Evolutionary conservation across 2,329 filamentous ascomycete genomes (phyloP), one percentile per base, ranked within the genome.

Genomic region (Aspergillus sp.): DNA sequence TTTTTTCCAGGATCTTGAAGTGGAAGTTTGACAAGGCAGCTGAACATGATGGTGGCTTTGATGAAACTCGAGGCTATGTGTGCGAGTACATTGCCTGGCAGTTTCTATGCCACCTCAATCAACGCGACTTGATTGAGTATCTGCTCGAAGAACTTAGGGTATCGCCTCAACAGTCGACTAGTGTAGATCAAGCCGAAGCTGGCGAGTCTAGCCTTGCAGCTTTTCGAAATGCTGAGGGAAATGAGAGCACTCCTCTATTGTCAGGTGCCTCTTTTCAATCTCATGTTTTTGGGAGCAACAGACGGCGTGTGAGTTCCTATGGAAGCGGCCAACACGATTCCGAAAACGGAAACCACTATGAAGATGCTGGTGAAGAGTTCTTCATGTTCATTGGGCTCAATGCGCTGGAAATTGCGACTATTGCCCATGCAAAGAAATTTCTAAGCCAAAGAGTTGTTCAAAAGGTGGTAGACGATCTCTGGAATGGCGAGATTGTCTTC

Each of bases 401-500:
- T 74, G 92, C 92, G 1, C 83, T 98, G 17, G 92, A 96, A 73
- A 93, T 96, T 70, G 92, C 92, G 28, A 89, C 90, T 50, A 87
- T 96, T 22, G 89, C 89, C 13, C 85, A 91, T 61, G 91, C 91
- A 31, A 96, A 96, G 79, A 90, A 90, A 50, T 96, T 96, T 68
- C 83, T 96, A 41, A 89, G 89, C 71, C 92, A 96, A 74, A 84
- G 85, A 62, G 86, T 91, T 3, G 90, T 96, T 11, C 92, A 96
- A 73, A 91, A 90, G 70, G 90, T 96, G 66, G 87, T 96, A 64
- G 89, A 90, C 50, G 90, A 90, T 53, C 91, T 96, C 57, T 96
- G 92, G 92, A 87, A 89, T 65, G 92, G 92, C 50, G 89, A 93
- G 66, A 92, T 96, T 63, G 86, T 93, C 43, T 95, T 96, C 74